phyloP scores from a whole-genome alignment of 2,329 filamentous ascomycete species.

The Orbilia ellipsospora region DNA sequence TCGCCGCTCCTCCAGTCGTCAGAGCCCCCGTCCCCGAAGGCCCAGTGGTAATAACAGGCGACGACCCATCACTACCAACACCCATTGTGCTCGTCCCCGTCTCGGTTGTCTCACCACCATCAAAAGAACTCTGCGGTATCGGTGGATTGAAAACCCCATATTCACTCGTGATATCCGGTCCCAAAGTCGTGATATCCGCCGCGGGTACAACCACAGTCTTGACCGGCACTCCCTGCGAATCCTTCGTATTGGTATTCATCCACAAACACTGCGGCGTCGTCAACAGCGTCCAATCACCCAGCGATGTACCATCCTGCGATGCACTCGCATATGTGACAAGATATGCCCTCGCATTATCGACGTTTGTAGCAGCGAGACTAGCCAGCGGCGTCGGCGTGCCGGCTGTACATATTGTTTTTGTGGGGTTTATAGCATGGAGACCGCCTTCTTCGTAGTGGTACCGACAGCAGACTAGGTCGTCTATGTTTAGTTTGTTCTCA shows the following conservation, averaged over 20 bases:
- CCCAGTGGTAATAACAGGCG: no score
- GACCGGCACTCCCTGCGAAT: constrained; percentile 7
- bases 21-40: no score
- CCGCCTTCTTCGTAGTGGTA: constrained; percentile 11
- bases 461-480: constrained; percentile 17
- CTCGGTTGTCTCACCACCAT: neutral
- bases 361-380: constrained; percentile 21
- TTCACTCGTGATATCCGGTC: constrained; percentile 3
- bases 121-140: neutral
- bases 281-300: constrained; percentile 18
- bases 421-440: constrained; percentile 18
- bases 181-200: constrained; percentile 18
- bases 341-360: constrained; percentile 10
- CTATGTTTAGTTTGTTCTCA: neutral
- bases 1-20: no score
- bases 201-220: constrained; percentile 16
- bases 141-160: constrained; percentile 15
- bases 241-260: constrained; percentile 22
- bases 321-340: constrained; percentile 18
- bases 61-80: no score
- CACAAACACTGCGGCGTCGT: constrained; percentile 14
- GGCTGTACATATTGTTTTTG: constrained; percentile 8
- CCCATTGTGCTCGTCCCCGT: neutral
- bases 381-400: constrained; percentile 13
- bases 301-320: constrained; percentile 7